Percentiles rank a stretch among this genome's conserved stretches.
Evolutionary conservation across 1,284 basidiomycete genomes (phyloP).

Genomic region (Tilletiopsis washingtonensis): DNA sequence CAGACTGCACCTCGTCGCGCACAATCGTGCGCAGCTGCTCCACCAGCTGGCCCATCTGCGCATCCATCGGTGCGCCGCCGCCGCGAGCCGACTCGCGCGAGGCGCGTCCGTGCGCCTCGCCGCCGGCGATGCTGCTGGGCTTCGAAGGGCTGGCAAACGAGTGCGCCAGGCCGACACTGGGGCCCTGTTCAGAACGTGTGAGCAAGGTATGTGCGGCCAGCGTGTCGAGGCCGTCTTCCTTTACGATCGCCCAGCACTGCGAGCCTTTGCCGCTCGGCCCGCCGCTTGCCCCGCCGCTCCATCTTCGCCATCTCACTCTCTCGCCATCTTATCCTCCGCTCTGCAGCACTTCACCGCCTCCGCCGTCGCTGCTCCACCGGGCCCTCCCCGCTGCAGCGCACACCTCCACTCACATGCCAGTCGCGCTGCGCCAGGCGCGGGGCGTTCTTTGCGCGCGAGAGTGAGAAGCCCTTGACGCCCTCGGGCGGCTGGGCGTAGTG

Average conservation of each 20-base stretch:
- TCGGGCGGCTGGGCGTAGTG: conserved; percentile 26
- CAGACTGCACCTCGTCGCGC: conserved; percentile 24
- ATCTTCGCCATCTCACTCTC: too few relatives aligned
- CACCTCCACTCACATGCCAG: too few relatives aligned
- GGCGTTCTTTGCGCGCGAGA: too few relatives aligned
- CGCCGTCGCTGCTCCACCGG: too few relatives aligned
- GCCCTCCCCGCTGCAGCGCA: too few relatives aligned
- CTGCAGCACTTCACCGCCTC: conserved; percentile 10
- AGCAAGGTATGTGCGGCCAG: neutral
- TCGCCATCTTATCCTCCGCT: conserved; percentile 1
- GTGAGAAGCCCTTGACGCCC: too few relatives aligned
- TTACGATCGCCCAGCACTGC: conserved; percentile 22
- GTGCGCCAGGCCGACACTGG: neutral
- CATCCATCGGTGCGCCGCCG: neutral
- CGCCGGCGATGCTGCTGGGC: too few relatives aligned
- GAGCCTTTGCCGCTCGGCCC: conserved; percentile 3
- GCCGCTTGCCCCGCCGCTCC: neutral
- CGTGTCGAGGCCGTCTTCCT: conserved; percentile 10
- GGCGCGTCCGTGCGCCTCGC: neutral
- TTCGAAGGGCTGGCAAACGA: neutral
- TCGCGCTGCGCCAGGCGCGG: too few relatives aligned
- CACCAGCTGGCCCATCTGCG: neutral
- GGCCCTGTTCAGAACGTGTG: neutral
- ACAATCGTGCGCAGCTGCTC: conserved; percentile 13
- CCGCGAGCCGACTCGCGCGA: neutral